Evolutionary conservation across 1,284 basidiomycete species (phyloP).

Genomic region (Malassezia globosa): DNA sequence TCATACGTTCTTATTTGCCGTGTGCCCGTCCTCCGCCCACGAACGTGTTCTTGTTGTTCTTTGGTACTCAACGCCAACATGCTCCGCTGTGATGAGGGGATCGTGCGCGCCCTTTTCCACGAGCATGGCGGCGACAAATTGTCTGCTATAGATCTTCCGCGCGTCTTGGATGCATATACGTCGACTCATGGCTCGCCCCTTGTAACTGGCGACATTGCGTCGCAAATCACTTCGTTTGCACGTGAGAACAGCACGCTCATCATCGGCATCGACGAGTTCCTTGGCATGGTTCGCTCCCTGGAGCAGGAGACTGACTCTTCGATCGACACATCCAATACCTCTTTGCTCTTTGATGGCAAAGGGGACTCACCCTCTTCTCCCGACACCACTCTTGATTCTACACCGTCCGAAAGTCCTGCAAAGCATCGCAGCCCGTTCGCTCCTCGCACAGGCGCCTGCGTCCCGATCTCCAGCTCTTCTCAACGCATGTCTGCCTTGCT

Average conservation of each 20-base stretch:
- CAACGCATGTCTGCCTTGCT: neutral
- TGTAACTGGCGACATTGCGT: neutral
- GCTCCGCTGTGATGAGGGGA: conserved; percentile 7
- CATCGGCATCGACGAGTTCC: conserved; percentile 13
- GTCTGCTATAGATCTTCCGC: neutral
- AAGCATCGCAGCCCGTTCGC: conserved; percentile 1
- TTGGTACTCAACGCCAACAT: neutral
- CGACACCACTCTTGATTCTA: neutral
- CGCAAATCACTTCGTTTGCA: conserved; percentile 7
- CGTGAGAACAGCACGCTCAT: neutral
- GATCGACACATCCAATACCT: neutral
- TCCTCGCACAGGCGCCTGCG: neutral
- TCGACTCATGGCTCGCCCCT: neutral
- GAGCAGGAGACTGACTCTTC: conserved; percentile 4
- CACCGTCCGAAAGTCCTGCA: neutral
- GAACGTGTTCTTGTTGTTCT: no score
- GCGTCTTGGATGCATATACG: conserved; percentile 7
- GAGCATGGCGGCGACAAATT: conserved; percentile 2
- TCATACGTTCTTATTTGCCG: no score
- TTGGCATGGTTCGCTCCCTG: conserved; percentile 5
- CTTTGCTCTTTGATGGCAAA: neutral
- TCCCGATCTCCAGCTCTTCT: neutral
- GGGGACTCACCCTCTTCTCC: neutral
- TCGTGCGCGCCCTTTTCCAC: conserved; percentile 12
- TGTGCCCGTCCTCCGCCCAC: no score